These are phyloP conservation scores for Dovyalis caffra DNA, from an alignment of 345 rosid genomes.

Conservation along the genomic window DNA sequence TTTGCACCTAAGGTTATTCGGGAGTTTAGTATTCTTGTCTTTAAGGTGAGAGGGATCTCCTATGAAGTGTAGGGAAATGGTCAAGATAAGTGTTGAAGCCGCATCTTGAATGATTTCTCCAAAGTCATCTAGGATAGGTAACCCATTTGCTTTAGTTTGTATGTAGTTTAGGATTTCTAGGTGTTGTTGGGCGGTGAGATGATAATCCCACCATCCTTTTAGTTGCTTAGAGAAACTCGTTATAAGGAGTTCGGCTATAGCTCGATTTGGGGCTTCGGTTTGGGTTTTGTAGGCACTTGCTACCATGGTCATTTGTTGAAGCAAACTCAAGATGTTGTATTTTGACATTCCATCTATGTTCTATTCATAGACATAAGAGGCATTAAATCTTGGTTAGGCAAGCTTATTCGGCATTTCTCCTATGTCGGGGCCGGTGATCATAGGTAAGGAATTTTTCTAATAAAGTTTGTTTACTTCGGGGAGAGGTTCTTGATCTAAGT, in stretches of 20 bases:
- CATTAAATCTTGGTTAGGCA: too few species aligned
- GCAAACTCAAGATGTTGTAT: not conserved
- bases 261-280: not conserved
- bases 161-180: not conserved
- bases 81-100: too few species aligned
- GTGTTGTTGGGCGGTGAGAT: not conserved
- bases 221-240: not conserved
- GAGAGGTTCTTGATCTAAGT: too few species aligned
- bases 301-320: not conserved
- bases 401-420: too few species aligned
- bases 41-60: too few species aligned
- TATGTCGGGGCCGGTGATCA: too few species aligned
- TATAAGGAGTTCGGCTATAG: not conserved
- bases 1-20: not conserved
- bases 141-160: fast-evolving
- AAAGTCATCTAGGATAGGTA: not conserved
- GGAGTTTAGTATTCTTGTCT: not conserved
- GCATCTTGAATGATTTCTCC: too few species aligned
- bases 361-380: not conserved
- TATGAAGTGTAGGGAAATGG: too few species aligned
- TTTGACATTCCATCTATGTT: not conserved
- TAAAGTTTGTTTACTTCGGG: too few species aligned
- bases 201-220: not conserved
- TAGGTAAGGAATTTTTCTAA: too few species aligned
- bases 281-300: not conserved